Base-by-base conservation (phyloP, 768 basidiomycete genomes). In the Tylopilus cervinicoccineus region DNA sequence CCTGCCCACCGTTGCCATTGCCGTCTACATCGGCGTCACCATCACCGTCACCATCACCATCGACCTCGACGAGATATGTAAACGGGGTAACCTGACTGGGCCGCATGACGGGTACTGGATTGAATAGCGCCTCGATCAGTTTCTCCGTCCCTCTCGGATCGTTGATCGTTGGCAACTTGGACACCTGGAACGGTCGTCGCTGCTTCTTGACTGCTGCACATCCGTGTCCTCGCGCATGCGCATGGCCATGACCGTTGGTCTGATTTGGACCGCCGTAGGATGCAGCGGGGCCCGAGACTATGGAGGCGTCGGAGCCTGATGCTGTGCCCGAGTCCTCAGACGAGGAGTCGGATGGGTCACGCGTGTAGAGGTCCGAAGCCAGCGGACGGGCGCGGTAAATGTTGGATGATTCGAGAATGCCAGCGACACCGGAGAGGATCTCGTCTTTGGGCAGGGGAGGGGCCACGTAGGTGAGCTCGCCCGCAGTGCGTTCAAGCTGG, bases 111-210 rank as follows among this genome's bases (percentile, higher is more conserved):
- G 72, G 75, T 2, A 74, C 73, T 2, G 88, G 88, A 56, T 91
- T 91, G 62, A 91, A 91, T 22, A 91, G 63, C 6, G 85, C 81
- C 47, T 91, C 88, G 59, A 90, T 89, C 34, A 91, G 73, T 31
- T 73, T 72, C 61, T 87, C 86, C 0, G 87, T 89, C 13, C 80
- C 79, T 43, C 77, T 77, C 2, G 82, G 76, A 1, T 84, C 82
- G 52, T 77, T 74, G 4, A 78, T 76, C 16, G 68, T 60, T 2
- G 81, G 80, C 7, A 86, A 72, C 22, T 58, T 59, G 48, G 66
- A 55, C 10, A 65, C 46, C 34, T 72, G 65, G 19, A 70, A 60
- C 3, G 58, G 64, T 7, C 61, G 49, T 23, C 61, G 52, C 28
- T 59, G 61, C 20, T 52, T 64, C 47, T 60, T 64, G 22, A 23